A percentile compares a stretch with the other conserved stretches of the same genome.
phyloP scores from a whole-genome alignment of 768 basidiomycete species.

The Tulasnella calospora region DNA sequence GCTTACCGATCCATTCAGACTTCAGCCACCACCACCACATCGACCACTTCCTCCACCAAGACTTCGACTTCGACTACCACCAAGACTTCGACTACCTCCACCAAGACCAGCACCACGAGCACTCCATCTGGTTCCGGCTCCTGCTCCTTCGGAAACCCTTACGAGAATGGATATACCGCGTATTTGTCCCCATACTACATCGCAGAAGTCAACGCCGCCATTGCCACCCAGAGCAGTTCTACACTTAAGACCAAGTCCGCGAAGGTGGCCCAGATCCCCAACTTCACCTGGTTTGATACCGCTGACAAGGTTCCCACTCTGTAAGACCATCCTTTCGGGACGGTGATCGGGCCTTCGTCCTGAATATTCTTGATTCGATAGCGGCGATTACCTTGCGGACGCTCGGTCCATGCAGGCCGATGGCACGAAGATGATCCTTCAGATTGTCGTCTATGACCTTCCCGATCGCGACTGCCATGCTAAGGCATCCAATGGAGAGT shows the following conservation, averaged over 20 bases:
- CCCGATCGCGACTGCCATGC: conserved; percentile 48
- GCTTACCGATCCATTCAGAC: background rate
- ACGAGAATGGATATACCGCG: conserved; percentile 44
- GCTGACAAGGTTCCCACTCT: conserved; percentile 52
- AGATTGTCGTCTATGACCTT: conserved; percentile 48
- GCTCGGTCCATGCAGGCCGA: conserved; percentile 41
- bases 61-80: conserved; percentile 27
- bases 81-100: conserved; percentile 27
- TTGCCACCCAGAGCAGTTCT: conserved; percentile 47
- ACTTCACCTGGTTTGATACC: conserved; percentile 58
- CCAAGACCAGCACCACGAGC: conserved; percentile 29
- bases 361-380: conserved; percentile 29
- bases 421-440: conserved; percentile 40
- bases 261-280: conserved; percentile 52
- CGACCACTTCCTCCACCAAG: conserved; percentile 26
- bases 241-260: conserved; percentile 49
- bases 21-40: background rate
- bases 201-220: conserved; percentile 49
- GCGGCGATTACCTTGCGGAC: conserved; percentile 57
- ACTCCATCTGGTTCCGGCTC: conserved; percentile 18
- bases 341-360: background rate
- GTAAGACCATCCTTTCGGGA: background rate
- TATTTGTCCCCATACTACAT: conserved; percentile 56
- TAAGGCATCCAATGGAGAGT: conserved; percentile 37
- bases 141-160: conserved; percentile 47